Evolutionary conservation across 139 green algal species (phyloP).

Genomic region (Tetraselmis striata): DNA sequence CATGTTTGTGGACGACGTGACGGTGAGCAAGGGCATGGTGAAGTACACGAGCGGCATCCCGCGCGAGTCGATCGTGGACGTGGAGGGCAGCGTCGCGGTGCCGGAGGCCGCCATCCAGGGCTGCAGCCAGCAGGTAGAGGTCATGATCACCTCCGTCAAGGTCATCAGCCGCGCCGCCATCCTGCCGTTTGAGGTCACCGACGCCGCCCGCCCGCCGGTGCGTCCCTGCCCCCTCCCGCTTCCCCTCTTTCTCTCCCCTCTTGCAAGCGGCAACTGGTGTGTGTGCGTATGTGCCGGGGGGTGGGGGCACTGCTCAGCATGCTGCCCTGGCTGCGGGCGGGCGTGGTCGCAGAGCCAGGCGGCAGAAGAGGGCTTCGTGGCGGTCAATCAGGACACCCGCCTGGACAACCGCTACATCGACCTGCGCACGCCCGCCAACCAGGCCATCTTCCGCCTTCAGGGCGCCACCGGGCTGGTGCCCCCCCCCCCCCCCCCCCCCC

Average conservation of each 20-base stretch:
- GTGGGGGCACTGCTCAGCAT: too few species aligned
- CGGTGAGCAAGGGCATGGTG: slow-evolving; percentile 90
- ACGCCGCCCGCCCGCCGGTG: slow-evolving; percentile 61
- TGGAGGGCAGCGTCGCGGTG: slow-evolving; percentile 58
- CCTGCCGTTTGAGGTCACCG: slow-evolving; percentile 80
- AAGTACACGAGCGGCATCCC: slow-evolving; percentile 87
- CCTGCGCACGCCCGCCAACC: slow-evolving; percentile 93
- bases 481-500: not conserved
- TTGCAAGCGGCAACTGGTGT: not conserved
- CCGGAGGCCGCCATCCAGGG: slow-evolving; percentile 59
- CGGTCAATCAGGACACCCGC: slow-evolving; percentile 79
- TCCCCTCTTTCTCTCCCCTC: not conserved
- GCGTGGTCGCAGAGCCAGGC: slow-evolving; percentile 23
- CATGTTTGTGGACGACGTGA: slow-evolving; percentile 77
- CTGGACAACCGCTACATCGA: slow-evolving; percentile 91
- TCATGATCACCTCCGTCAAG: slow-evolving; percentile 55
- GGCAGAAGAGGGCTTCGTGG: slow-evolving; percentile 54
- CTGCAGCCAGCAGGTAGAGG: slow-evolving; percentile 84
- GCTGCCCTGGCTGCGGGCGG: too few species aligned
- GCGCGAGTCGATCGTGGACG: slow-evolving; percentile 93
- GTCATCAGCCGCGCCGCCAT: slow-evolving; percentile 55
- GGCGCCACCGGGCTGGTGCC: slow-evolving; percentile 22
- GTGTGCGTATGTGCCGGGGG: too few species aligned
- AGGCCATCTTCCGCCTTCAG: slow-evolving; percentile 95
- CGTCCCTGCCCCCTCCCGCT: too few species aligned